phyloP scores from a whole-genome alignment of 352 stramenopile genomes.

The Phytophthora idaei region DNA sequence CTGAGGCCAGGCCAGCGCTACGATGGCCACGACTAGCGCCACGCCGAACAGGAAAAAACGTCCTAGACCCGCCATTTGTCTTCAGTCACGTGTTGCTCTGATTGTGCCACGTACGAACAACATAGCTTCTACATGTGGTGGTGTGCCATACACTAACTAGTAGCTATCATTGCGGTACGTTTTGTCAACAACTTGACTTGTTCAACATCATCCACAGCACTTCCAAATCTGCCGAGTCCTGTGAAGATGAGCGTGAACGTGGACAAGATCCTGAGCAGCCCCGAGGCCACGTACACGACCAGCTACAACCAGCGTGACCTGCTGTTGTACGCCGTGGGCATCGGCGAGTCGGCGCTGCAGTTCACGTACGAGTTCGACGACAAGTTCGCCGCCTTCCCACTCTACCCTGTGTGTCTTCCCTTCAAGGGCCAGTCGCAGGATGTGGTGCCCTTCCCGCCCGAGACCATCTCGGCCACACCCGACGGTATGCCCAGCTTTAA shows the following conservation, averaged over 20 bases:
- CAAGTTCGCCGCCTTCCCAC: slow-evolving; percentile 87
- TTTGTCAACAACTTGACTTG: slow-evolving; percentile 20
- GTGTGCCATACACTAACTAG: neutral
- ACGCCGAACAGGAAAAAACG: slow-evolving; percentile 53
- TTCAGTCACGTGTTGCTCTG: slow-evolving; percentile 7
- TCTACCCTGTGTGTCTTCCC: slow-evolving; percentile 86
- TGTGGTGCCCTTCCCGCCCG: slow-evolving; percentile 87
- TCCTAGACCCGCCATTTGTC: slow-evolving; percentile 29
- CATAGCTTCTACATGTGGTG: slow-evolving; percentile 16
- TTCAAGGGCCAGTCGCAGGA: slow-evolving; percentile 91
- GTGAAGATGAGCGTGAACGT: slow-evolving; percentile 61
- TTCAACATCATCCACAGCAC: slow-evolving; percentile 29
- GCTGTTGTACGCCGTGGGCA: slow-evolving; percentile 88
- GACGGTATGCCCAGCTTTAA: slow-evolving; percentile 82
- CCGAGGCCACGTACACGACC: slow-evolving; percentile 55
- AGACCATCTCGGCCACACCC: slow-evolving; percentile 56
- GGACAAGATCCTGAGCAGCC: slow-evolving; percentile 64
- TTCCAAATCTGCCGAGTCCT: slow-evolving; percentile 21
- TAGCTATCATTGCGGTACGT: slow-evolving; percentile 15
- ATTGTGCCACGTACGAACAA: slow-evolving; percentile 18
- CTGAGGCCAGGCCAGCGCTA: slow-evolving; percentile 71
- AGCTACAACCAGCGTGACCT: slow-evolving; percentile 91
- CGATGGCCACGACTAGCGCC: slow-evolving; percentile 55
- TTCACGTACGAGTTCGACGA: slow-evolving; percentile 91
- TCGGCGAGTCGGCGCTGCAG: slow-evolving; percentile 84